phyloP scores from a whole-genome alignment of 2,329 filamentous ascomycete species.

The Fusarium xylarioides region DNA sequence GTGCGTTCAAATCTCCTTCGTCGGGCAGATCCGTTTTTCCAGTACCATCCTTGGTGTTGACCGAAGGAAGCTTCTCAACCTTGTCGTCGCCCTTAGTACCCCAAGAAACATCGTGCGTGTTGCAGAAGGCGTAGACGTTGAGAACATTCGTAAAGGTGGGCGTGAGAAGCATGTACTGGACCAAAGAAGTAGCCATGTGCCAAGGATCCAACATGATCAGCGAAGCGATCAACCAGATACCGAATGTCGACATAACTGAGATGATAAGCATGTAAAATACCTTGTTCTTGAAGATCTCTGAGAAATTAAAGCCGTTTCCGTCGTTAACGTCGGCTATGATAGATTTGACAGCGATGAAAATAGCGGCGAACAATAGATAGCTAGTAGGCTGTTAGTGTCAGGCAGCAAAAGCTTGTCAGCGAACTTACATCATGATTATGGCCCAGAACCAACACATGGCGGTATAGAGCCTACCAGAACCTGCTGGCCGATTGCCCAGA shows the following conservation, averaged over 20 bases:
- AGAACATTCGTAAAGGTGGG: conserved; percentile 98
- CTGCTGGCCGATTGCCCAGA: conserved; percentile 92
- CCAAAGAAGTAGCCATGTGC: conserved; percentile 97
- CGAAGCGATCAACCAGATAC: conserved; percentile 91
- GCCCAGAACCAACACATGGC: conserved; percentile 99
- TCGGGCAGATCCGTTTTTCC: conserved; percentile 97
- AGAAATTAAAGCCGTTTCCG: conserved; percentile 72
- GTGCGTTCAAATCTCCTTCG: conserved; percentile 92
- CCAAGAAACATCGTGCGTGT: conserved; percentile 99
- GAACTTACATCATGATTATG: conserved; percentile 84
- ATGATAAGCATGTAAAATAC: conserved; percentile 95
- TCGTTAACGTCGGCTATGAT: conserved; percentile 75
- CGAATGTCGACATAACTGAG: conserved; percentile 89
- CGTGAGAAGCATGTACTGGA: conserved; percentile 94
- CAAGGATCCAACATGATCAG: conserved; percentile 97
- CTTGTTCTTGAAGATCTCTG: conserved; percentile 82
- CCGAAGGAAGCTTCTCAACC: conserved; percentile 86
- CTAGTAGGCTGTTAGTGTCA: conserved; percentile 51
- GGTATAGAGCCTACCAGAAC: conserved; percentile 92
- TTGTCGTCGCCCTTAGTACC: conserved; percentile 99
- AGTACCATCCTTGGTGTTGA: conserved; percentile 85
- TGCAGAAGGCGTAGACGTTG: conserved; percentile 99
- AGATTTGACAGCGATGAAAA: conserved; percentile 91
- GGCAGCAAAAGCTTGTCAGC: neutral
- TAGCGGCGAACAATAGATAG: conserved; percentile 92